Conservation (phyloP, 108 stramenopile species). For the Mayamaea pseudoterrestris region DNA sequence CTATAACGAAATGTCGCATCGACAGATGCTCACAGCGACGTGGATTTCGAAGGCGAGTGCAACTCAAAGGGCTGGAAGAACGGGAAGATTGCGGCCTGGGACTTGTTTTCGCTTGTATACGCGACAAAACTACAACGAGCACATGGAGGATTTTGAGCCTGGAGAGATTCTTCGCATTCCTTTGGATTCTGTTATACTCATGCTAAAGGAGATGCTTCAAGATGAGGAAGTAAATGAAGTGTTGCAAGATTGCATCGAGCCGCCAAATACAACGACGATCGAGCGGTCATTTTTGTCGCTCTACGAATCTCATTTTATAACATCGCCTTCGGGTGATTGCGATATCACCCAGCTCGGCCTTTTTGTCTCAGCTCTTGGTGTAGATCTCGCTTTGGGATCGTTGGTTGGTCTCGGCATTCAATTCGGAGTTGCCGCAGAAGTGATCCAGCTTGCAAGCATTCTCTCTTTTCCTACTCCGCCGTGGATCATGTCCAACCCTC, state of each 20-base stretch:
- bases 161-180: constrained; percentile 78
- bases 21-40: constrained; percentile 65
- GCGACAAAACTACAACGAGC: constrained; percentile 30
- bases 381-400: constrained; percentile 61
- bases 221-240: constrained; percentile 55
- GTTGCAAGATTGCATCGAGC: constrained; percentile 67
- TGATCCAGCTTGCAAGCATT: constrained; percentile 69
- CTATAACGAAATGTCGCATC: constrained; percentile 54
- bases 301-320: constrained; percentile 48
- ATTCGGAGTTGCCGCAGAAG: constrained; percentile 71
- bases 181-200: constrained; percentile 62
- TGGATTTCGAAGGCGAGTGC: constrained; percentile 88
- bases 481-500: constrained; percentile 57
- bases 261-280: constrained; percentile 56
- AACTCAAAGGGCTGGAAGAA: constrained; percentile 91
- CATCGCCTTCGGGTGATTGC: constrained; percentile 37
- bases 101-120: constrained; percentile 85
- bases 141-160: constrained; percentile 58
- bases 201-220: constrained; percentile 60
- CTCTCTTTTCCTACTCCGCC: constrained; percentile 66
- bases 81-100: constrained; percentile 83
- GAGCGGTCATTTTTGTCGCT: constrained; percentile 66
- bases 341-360: constrained; percentile 59
- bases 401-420: constrained; percentile 79
- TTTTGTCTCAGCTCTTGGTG: constrained; percentile 64